These are phyloP conservation scores for Aspergillus vadensis DNA, from an alignment of 2,329 filamentous ascomycete species.

Conservation along the genomic window DNA sequence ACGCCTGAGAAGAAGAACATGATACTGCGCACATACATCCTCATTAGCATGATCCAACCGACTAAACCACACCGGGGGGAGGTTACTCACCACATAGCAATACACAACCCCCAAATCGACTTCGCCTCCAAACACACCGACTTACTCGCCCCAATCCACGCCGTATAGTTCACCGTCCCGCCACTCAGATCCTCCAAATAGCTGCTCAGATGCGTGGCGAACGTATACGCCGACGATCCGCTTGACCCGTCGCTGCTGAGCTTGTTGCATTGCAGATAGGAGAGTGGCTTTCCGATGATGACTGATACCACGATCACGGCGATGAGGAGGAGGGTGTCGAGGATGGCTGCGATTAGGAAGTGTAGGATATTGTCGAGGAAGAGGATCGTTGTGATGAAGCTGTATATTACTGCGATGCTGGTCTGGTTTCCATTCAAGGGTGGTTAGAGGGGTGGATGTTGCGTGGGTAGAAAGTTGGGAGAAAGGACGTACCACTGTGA, in stretches of 20 bases:
- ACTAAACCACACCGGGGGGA: too few species aligned
- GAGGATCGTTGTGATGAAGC: slow-evolving; percentile 76
- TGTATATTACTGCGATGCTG: slow-evolving; percentile 77
- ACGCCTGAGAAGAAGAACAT: slow-evolving; percentile 67
- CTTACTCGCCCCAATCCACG: slow-evolving; percentile 63
- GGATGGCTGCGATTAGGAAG: slow-evolving; percentile 65
- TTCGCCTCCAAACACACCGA: slow-evolving; percentile 81
- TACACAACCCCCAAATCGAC: slow-evolving; percentile 81
- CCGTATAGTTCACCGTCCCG: slow-evolving; percentile 52
- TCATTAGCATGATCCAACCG: neutral
- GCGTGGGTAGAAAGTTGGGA: slow-evolving; percentile 19
- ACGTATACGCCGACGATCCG: slow-evolving; percentile 55
- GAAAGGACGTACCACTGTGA: slow-evolving; percentile 69
- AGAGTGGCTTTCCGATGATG: slow-evolving; percentile 77
- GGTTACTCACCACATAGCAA: slow-evolving; percentile 65
- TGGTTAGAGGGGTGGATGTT: neutral
- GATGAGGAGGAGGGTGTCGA: slow-evolving; percentile 71
- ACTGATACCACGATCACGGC: slow-evolving; percentile 77
- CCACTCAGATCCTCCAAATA: slow-evolving; percentile 55
- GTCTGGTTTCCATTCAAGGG: slow-evolving; percentile 54
- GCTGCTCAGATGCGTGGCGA: slow-evolving; percentile 54
- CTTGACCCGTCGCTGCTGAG: slow-evolving; percentile 50
- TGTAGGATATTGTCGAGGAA: slow-evolving; percentile 76
- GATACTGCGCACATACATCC: slow-evolving; percentile 47
- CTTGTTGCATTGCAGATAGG: slow-evolving; percentile 70